These are phyloP conservation scores for Eucalyptus dawsonii DNA, from an alignment of 345 rosid species.

Conservation along the genomic window DNA sequence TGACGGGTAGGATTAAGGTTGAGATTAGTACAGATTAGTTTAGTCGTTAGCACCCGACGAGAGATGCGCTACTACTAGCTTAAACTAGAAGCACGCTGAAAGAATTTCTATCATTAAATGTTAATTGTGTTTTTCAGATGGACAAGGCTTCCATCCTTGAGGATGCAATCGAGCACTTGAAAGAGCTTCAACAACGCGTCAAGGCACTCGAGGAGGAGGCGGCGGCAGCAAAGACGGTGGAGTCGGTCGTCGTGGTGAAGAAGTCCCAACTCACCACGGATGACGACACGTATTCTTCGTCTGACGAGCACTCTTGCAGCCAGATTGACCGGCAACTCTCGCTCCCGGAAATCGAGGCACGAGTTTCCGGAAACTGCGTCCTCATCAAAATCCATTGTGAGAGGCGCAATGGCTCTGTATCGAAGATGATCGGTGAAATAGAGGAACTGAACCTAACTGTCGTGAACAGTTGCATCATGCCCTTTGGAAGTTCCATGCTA, in stretches of 20 bases:
- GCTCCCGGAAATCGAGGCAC: constrained; percentile 3
- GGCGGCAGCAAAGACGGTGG: constrained; percentile 21
- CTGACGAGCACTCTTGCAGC: constrained; percentile 7
- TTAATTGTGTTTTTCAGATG: constrained; percentile 11
- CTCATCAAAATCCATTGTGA: not conserved
- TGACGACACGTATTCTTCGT: constrained; percentile 18
- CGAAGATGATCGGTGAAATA: not conserved
- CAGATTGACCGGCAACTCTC: not conserved
- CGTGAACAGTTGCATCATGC: not conserved
- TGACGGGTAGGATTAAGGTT: not conserved
- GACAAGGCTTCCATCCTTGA: constrained; percentile 70
- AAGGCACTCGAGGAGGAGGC: constrained; percentile 33
- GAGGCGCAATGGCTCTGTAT: not conserved
- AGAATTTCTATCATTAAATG: not conserved
- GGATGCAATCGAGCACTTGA: constrained; percentile 47
- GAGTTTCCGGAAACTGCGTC: not conserved
- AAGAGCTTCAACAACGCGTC: constrained; percentile 56
- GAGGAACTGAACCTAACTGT: not conserved
- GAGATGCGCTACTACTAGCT: not conserved
- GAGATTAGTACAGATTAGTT: not conserved
- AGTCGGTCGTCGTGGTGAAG: constrained; percentile 43
- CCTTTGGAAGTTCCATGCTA: not conserved
- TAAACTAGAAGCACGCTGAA: not conserved
- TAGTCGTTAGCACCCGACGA: not conserved
- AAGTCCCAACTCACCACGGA: constrained; percentile 21